Evolutionary conservation across 2,329 filamentous ascomycete genomes (phyloP), one percentile per base, ranked within the genome.

Genomic region (Fusarium sp.): DNA sequence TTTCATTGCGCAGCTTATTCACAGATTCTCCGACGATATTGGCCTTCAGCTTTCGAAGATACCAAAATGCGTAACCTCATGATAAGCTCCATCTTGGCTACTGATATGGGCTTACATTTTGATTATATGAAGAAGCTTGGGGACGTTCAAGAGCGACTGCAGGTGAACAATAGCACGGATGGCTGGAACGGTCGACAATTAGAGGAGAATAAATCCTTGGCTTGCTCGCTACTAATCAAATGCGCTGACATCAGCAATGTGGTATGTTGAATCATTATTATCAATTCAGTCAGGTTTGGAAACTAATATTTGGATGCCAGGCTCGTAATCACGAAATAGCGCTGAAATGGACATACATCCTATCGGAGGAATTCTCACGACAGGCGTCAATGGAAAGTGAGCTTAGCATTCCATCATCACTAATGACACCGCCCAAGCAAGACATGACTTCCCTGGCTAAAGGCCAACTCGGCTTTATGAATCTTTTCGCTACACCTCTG

Each of bases 241-340:
- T 98, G 95, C 74, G 95, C 95, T 35, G 95, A 99, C 76, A 98
- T 99, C 73, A 97, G 94, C 79, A 99, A 99, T 74, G 95, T 98
- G 75, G 91, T 94, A 84, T 76, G 91, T 89, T 32, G 8, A 39
- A 8, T 7, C 31, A 8, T 13, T 31, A 7, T 15, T 6, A 26
- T 22, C 45, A 31, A 22, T 24, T 9, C 11, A 10, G 7, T 26
- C 34, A 43, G 12, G 6, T 24, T 26, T 39, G 8, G 35, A 25
- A 47, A 35, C 58, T 70, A 70, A 75, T 73, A 47, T 19, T 28
- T 71, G 67, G 15, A 45, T 29, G 49, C n/a, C 63, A 94, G 91
- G 93, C 93, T 51, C 88, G 95, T 53, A 90, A 88, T 53, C 93
- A 95, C 74, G 84, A 90, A 53, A 87, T 93, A 25, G 95, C 95